Evolutionary conservation across 345 rosid genomes (phyloP).

Genomic region (Lepidium sativum): DNA sequence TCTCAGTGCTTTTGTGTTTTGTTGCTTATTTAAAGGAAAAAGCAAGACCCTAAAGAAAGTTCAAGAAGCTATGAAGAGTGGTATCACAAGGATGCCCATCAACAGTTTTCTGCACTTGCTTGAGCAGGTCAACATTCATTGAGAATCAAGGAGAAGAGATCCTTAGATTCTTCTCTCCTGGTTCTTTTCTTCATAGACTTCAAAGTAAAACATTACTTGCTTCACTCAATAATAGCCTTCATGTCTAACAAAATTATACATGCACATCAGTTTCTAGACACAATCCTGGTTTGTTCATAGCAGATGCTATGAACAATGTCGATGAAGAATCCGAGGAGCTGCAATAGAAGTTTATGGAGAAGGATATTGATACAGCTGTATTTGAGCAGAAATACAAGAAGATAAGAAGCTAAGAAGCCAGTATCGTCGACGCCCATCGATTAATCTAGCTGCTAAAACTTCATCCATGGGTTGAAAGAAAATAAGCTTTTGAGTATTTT

Average conservation of each 20-base stretch:
- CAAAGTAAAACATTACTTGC: constrained; percentile 40
- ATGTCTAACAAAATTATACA: neutral
- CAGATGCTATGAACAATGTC: constrained; percentile 60
- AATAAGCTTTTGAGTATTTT: no score
- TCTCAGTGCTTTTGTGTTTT: no score
- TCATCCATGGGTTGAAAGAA: constrained; percentile 27
- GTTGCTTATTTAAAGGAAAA: no score
- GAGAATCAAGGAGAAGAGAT: constrained; percentile 66
- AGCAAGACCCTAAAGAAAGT: no score
- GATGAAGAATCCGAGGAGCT: constrained; percentile 78
- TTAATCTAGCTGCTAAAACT: constrained; percentile 71
- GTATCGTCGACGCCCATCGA: constrained; percentile 71
- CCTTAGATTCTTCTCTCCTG: constrained; percentile 57
- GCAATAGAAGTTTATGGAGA: constrained; percentile 56
- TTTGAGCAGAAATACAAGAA: constrained; percentile 80
- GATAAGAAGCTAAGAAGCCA: constrained; percentile 52
- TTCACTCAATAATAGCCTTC: neutral
- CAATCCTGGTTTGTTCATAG: neutral
- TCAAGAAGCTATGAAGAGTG: no score
- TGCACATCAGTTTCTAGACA: neutral
- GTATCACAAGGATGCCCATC: no score
- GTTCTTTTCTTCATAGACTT: constrained; percentile 58
- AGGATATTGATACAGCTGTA: constrained; percentile 50
- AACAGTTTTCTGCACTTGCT: no score
- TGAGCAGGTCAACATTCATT: no score